Conservation (phyloP, 2,329 filamentous ascomycete genomes). For the Diaporthe sp. region DNA sequence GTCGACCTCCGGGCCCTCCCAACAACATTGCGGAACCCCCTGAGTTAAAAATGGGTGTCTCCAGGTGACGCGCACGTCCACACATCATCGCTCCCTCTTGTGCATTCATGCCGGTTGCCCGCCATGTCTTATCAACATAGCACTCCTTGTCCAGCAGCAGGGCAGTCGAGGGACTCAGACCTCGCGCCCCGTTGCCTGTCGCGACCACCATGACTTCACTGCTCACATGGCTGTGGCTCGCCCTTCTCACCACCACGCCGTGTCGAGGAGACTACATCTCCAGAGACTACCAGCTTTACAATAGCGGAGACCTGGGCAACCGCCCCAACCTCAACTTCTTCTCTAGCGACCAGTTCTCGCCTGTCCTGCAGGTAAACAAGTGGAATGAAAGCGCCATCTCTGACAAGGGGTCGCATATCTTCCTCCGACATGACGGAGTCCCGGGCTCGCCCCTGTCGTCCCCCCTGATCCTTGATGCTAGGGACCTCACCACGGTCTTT, state of each 20-base stretch:
- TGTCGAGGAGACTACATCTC: conserved; percentile 35
- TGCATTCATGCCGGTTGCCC: too few species aligned
- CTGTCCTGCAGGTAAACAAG: conserved; percentile 40
- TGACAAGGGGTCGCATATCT: conserved; percentile 41
- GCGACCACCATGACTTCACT: background rate
- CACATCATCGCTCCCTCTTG: background rate
- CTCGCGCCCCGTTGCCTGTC: background rate
- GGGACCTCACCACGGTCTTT: conserved; percentile 42
- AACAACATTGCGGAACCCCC: background rate
- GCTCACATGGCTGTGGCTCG: background rate
- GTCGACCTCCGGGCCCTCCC: background rate
- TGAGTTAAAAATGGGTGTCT: conserved; percentile 13
- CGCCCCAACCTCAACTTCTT: conserved; percentile 40
- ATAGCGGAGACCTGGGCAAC: conserved; percentile 39
- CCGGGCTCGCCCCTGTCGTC: conserved; percentile 32
- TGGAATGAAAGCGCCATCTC: conserved; percentile 42
- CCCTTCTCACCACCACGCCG: background rate
- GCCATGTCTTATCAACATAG: background rate
- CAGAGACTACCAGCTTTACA: conserved; percentile 41
- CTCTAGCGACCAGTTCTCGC: conserved; percentile 39
- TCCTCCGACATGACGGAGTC: conserved; percentile 42
- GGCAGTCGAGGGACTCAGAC: background rate
- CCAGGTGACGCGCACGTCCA: conserved; percentile 15
- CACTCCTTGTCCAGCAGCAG: background rate
- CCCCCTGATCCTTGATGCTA: conserved; percentile 40